Conservation (phyloP, 1,139 yeast species). For the Geotrichum bryndzae region DNA sequence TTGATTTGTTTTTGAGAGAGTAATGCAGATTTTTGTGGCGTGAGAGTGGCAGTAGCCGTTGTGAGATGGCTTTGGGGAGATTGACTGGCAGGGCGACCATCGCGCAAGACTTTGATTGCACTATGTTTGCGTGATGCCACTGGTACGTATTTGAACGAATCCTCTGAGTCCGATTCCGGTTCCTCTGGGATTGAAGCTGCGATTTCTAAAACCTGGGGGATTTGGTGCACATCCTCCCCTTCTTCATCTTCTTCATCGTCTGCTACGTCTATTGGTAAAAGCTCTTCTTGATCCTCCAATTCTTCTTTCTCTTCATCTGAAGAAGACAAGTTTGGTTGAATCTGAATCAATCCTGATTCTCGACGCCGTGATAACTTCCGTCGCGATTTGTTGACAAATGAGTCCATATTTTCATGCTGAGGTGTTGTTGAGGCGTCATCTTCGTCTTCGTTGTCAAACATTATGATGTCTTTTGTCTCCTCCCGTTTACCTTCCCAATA, state of each 20-base stretch:
- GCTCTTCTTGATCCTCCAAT: background rate
- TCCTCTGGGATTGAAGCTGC: background rate
- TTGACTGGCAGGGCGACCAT: background rate
- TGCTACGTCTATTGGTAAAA: background rate
- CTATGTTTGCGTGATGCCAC: background rate
- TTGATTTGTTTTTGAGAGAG: slow-evolving; percentile 5
- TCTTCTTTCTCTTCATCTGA: background rate
- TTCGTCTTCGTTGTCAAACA: background rate
- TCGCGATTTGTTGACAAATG: background rate
- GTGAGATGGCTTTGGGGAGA: background rate
- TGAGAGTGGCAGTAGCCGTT: background rate
- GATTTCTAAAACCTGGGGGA: background rate
- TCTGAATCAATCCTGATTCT: slow-evolving; percentile 10
- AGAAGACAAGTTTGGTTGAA: background rate
- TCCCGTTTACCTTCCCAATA: background rate
- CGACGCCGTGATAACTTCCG: background rate
- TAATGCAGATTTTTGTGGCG: slow-evolving; percentile 2
- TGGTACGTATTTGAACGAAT: background rate
- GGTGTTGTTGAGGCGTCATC: background rate
- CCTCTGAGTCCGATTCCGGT: slow-evolving; percentile 7
- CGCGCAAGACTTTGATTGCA: background rate
- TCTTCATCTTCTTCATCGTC: background rate
- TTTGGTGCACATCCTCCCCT: background rate
- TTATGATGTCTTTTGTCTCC: background rate
- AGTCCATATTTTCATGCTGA: background rate